Percentiles rank a stretch among this genome's conserved stretches.
Evolutionary conservation across 352 stramenopile species (phyloP).

Genomic region (Elongisporangium senticosum): DNA sequence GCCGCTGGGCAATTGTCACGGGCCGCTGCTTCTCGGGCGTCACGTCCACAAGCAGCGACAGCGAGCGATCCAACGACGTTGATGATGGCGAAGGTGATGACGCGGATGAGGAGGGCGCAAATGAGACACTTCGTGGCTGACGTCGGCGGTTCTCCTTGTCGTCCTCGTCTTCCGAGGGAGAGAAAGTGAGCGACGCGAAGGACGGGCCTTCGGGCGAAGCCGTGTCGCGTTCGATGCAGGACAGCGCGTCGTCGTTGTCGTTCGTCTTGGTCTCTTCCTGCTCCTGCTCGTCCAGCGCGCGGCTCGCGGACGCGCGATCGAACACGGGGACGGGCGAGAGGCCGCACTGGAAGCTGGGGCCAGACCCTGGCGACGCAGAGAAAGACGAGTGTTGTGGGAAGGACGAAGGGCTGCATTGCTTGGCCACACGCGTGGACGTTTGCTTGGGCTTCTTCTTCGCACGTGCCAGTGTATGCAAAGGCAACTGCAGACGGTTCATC

Average conservation of each 20-base stretch:
- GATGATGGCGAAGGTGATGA: constrained; percentile 6
- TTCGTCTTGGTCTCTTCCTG: constrained; percentile 11
- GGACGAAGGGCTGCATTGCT: constrained; percentile 1
- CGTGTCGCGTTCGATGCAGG: constrained; percentile 11
- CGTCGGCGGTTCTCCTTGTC: constrained; percentile 22
- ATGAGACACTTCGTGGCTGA: background rate
- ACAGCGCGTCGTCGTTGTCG: constrained; percentile 3
- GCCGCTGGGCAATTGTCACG: constrained; percentile 22
- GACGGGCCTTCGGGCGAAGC: constrained; percentile 10
- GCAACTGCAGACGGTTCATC: constrained; percentile 28
- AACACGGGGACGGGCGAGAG: constrained; percentile 40
- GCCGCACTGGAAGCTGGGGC: constrained; percentile 21
- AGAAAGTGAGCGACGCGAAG: constrained; percentile 16
- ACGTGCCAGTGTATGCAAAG: constrained; percentile 7
- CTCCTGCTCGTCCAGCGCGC: constrained; percentile 4
- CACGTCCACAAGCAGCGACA: constrained; percentile 15
- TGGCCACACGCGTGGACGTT: background rate
- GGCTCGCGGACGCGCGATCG: constrained; percentile 8
- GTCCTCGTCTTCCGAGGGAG: constrained; percentile 12
- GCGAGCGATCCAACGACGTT: background rate
- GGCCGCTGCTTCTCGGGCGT: background rate
- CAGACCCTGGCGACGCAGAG: background rate
- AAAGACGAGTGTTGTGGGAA: background rate
- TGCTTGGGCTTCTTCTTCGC: constrained; percentile 11
- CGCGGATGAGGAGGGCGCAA: background rate